A percentile compares a stretch with the other conserved stretches of the same genome.
phyloP scores from a whole-genome alignment of 371 early-diverging fungal species.

The Umbelopsis sp. region DNA sequence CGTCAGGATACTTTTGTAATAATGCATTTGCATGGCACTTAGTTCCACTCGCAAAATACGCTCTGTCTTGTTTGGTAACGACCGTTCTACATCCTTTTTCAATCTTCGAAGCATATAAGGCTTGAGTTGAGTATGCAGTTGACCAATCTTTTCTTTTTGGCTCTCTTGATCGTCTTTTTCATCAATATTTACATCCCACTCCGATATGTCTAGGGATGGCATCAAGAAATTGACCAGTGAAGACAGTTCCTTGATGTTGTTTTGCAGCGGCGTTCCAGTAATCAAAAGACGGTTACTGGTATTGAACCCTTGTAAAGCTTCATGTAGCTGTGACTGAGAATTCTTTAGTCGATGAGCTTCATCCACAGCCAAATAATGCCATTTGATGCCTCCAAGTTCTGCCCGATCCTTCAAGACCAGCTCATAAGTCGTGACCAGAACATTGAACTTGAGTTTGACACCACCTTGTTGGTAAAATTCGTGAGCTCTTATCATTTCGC shows the following conservation, averaged over 20 bases:
- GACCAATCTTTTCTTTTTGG: slow-evolving; percentile 36
- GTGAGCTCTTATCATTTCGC: slow-evolving; percentile 59
- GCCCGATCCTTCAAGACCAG: slow-evolving; percentile 54
- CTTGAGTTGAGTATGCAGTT: slow-evolving; percentile 49
- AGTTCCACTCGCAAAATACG: slow-evolving; percentile 83
- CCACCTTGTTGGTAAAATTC: slow-evolving; percentile 60
- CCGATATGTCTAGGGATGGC: slow-evolving; percentile 39
- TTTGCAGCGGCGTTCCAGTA: slow-evolving; percentile 78
- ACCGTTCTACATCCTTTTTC: slow-evolving; percentile 82
- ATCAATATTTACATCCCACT: slow-evolving; percentile 55
- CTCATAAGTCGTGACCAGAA: slow-evolving; percentile 82
- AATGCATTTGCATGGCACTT: slow-evolving; percentile 77
- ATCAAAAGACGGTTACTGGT: slow-evolving; percentile 62
- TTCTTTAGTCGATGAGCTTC: slow-evolving; percentile 93
- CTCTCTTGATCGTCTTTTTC: slow-evolving; percentile 56
- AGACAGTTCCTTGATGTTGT: slow-evolving; percentile 74
- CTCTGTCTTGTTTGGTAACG: slow-evolving; percentile 90
- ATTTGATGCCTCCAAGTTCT: slow-evolving; percentile 52
- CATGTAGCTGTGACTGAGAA: slow-evolving; percentile 69
- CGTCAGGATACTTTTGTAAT: slow-evolving; percentile 77
- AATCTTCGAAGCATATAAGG: slow-evolving; percentile 94
- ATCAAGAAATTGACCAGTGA: slow-evolving; percentile 79
- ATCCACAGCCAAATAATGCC: slow-evolving; percentile 78
- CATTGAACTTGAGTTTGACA: slow-evolving; percentile 67
- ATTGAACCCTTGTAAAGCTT: slow-evolving; percentile 53